Evolutionary conservation across 192 early-diverging fungal genomes (phyloP), one percentile per base, ranked within the genome.

Genomic region (Coemansia sp.): DNA sequence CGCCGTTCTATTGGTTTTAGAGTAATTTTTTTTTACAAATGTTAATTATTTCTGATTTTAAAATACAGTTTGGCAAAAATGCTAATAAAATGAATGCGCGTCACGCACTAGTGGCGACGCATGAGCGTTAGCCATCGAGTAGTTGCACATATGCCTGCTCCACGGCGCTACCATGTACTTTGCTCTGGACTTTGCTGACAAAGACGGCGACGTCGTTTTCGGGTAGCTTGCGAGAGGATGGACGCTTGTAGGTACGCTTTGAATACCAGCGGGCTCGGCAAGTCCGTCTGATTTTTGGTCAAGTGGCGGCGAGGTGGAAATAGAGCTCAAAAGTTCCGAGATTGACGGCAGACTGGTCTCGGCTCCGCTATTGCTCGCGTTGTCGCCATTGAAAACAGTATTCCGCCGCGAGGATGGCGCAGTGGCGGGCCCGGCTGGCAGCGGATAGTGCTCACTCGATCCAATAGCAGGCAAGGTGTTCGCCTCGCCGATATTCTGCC

Each of bases 291-390:
- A 15, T 54, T 14, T 10, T 32, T 25, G 4, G 29, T 8, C 51
- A 7, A 37, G 25, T 31, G 54, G 35, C 32, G 31, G 22, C n/a
- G 12, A 19, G 4, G 62, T 53, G 29, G 67, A 53, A 22, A 70
- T 58, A 11, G 68, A 58, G 22, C 27, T 46, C 20, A 81, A 35
- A 14, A 81, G 62, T 53, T 81, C 78, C 0, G 78, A 71, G n/a
- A 81, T 69, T 3, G 78, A 60, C 25, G 78, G 78, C 36, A 81
- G 66, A 15, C 39, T 51, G 25, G 49, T 39, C 3, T 17, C 53
- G 54, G 24, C 46, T 35, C 41, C 45, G 32, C 37, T 38, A 17
- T 54, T 29, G 51, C 51, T 31, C 1, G 27, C 42, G 27, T 25
- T 56, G 29, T 37, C 62, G 24, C 20, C n/a, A 10, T 31, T 49